These are phyloP conservation scores for Sphaerosporella brunnea DNA, from an alignment of 495 filamentous ascomycete genomes.

Conservation along the genomic window DNA sequence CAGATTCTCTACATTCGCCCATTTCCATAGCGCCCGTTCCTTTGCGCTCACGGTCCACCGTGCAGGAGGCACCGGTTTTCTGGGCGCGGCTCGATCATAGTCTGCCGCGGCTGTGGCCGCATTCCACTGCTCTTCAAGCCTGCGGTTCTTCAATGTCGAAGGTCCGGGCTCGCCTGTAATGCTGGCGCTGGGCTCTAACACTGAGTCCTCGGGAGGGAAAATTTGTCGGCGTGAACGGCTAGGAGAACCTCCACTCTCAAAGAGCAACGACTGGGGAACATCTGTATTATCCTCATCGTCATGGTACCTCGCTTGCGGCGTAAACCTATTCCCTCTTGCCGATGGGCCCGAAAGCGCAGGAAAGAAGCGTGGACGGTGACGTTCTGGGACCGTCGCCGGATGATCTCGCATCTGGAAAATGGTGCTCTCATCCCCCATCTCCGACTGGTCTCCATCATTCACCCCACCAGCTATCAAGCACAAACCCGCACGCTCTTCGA, in stretches of 20 bases:
- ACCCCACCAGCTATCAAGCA: constrained; percentile 26
- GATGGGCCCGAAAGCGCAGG: constrained; percentile 17
- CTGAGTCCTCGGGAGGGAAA: neutral
- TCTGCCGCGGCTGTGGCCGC: constrained; percentile 9
- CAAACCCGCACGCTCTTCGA: constrained; percentile 51
- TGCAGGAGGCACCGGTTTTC: neutral
- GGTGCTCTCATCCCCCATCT: constrained; percentile 22
- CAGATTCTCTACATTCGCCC: constrained; percentile 82
- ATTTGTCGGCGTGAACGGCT: neutral
- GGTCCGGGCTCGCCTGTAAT: constrained; percentile 16
- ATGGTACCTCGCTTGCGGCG: constrained; percentile 29
- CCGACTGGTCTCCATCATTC: constrained; percentile 35
- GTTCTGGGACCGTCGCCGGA: constrained; percentile 13
- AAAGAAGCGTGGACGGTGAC: constrained; percentile 17
- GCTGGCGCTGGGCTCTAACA: constrained; percentile 5
- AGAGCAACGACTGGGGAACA: constrained; percentile 71
- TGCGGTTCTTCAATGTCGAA: constrained; percentile 21
- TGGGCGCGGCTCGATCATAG: neutral
- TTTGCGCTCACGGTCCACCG: constrained; percentile 40
- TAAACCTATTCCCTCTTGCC: constrained; percentile 17
- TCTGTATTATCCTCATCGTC: constrained; percentile 77
- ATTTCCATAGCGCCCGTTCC: constrained; percentile 83
- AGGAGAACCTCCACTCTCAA: constrained; percentile 41
- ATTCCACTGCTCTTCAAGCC: constrained; percentile 39
- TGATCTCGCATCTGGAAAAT: constrained; percentile 18